Evolutionary conservation across 805 yeast species (phyloP), one percentile per base, ranked within the genome.

Genomic region (Metschnikowia lochheadii): DNA sequence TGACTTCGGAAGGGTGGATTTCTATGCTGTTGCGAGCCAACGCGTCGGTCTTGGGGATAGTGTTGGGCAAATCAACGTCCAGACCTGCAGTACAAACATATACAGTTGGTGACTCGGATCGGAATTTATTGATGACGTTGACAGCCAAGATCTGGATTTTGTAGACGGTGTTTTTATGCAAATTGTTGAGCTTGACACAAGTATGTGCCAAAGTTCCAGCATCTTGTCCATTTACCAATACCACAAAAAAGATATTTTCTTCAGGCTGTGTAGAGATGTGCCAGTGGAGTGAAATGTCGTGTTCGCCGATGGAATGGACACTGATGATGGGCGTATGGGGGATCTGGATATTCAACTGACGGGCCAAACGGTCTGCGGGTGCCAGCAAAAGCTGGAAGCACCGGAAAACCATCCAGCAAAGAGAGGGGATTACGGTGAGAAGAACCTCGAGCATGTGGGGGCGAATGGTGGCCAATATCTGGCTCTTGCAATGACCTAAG

Each of bases 251-350:
- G 45, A 73, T 52, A 48, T 57, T 63, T 34, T 65, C 67, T 13
- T 46, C 52, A 4, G 41, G 42, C 31, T 10, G 29, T 17, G 50
- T 49, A 50, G 67, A 67, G 20, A 70, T 62, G 66, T 57, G 54
- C 55, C 87, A 83, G 58, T 81, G 87, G 32, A 83, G 51, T 23
- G 72, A 73, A 36, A 80, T 76, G 26, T 78, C 65, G 7, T 66
- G 59, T 34, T 68, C 64, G 5, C 78, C 72, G 44, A 83, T 75
- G 55, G 76, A 73, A 57, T 81, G 86, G 6, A 83, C 73, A 45
- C 84, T 80, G 14, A 82, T 68, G 42, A 67, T 64, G 2, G 85
- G 85, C 6, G 79, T 69, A 49, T 73, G 76, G 3, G 88, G 88
- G 33, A 83, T 77, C 29, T 76, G 77, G 18, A 82, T 72, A 54